Base-by-base conservation (phyloP, 1,139 yeast genomes). In the Taiozyma sp. region DNA sequence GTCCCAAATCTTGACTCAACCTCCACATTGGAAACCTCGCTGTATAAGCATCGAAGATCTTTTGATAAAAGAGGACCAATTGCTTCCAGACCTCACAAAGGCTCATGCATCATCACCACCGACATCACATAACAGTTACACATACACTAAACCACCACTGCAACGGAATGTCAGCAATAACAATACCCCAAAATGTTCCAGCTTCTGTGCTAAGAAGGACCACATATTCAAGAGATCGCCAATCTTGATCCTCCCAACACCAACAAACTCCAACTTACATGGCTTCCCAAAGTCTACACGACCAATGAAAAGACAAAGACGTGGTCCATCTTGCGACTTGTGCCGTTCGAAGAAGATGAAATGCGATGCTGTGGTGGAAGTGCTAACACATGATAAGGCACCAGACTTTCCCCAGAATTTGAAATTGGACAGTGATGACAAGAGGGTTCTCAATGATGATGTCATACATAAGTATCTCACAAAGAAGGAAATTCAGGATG, bases 271-370 rank as follows among this genome's bases (percentile, higher is more conserved):
- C 14, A 37, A 37, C 13, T 21, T 37, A 10, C 41, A 19, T 21
- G 41, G 41, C 3, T 37, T 37, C 24, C 24, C 41, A 16, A 19
- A 37, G 24, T 9, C 24, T 6, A 37, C 9, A 28, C 29, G n/a
- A 22, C 52, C 26, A 44, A 26, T 56, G 34, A 63, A 75, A 76
- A 66, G 86, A 57, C 91, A 85, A 66, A 70, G 93, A 54, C 72
- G 80, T 24, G 91, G 93, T 0, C 91, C 91, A 10, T 80, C 87
- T 46, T 85, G 93, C 67, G 91, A 85, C 64, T 71, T 79, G 43
- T 85, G 93, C 64, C 72, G 90, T 48, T 64, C 77, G n/a, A 75
- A 88, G 54, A 85, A 85, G 66, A 86, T 84, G 53, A 85, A 83
- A 66, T 85, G 93, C 67, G 83, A 85, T 62, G 88, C 91, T 2